Conservation (phyloP, 176 grass and related monocot species). For the Oryza rufipogon region DNA sequence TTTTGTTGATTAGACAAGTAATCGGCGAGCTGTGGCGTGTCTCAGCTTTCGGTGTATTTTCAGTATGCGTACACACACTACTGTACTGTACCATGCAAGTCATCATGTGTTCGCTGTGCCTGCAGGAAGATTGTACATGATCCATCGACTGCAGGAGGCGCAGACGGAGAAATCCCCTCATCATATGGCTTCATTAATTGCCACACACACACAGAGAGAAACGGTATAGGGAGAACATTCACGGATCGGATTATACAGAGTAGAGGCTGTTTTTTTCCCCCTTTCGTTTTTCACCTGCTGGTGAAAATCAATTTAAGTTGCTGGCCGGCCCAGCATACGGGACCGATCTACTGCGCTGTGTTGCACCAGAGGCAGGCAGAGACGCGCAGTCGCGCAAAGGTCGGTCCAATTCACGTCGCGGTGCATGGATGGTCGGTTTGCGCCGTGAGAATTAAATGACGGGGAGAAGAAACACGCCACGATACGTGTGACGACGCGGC, state of each 20-base stretch:
- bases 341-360: not conserved
- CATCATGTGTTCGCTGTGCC: not conserved
- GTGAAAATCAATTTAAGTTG: not conserved
- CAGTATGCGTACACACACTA: not conserved
- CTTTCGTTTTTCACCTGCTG: not conserved
- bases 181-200: not conserved
- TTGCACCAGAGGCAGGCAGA: not conserved
- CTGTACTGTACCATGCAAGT: not conserved
- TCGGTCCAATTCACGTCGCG: not conserved
- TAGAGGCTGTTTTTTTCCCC: no score
- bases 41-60: not conserved
- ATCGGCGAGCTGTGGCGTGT: not conserved
- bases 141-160: not conserved
- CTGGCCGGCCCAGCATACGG: not conserved
- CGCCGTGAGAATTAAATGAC: no score
- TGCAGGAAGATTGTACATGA: not conserved
- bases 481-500: not conserved
- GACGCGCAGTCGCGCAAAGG: not conserved
- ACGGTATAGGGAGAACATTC: not conserved
- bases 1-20: not conserved
- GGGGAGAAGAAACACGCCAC: not conserved
- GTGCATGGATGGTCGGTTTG: slow-evolving; percentile 18
- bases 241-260: not conserved
- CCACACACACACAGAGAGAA: not conserved
- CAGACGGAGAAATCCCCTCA: not conserved